These are phyloP conservation scores for barrel medic (Medicago truncatula) DNA, from an alignment of 306 rosid species.

Conservation along the genomic window MtrunA17r5.0-ANR NC_053043.1:46527501-46528000, in stretches of 20 bases:
- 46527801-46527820: constrained; percentile 96
- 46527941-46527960: constrained; percentile 12
- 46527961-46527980: too few species aligned
- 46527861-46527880: constrained; percentile 24
- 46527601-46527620: constrained; percentile 2
- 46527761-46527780: constrained; percentile 85
- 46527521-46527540: constrained; percentile 33
- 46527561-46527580: neutral
- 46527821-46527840: constrained; percentile 68
- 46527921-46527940: too few species aligned
- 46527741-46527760: constrained; percentile 89
- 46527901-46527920: constrained; percentile 17
- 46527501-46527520: neutral
- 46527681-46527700: constrained; percentile 27
- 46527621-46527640: constrained; percentile 8
- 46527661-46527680: constrained; percentile 26
- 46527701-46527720: constrained; percentile 37
- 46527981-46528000: too few species aligned
- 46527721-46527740: constrained; percentile 95
- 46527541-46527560: neutral
- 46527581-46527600: neutral
- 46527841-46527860: constrained; percentile 37
- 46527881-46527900: constrained; percentile 30
- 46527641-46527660: neutral
- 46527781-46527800: constrained; percentile 86